Base-by-base conservation (phyloP, 2,329 filamentous ascomycete species). In the Venturia pyrina region DNA sequence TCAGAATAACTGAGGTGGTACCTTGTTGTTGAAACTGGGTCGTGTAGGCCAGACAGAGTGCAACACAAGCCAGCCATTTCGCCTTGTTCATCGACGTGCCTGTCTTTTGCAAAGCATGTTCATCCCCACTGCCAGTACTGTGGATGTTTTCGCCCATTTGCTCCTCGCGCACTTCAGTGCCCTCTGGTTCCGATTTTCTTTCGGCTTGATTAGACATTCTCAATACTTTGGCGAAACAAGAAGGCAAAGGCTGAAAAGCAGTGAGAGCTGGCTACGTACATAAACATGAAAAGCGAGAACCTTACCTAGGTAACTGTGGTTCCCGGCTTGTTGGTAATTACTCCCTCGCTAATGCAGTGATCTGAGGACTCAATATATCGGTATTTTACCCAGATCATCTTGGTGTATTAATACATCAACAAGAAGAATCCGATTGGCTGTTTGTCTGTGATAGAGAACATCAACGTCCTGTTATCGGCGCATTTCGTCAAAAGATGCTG, bases 1-100 rank as follows among this genome's bases (percentile, higher is more conserved):
- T 67, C 40, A 67, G 17, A 43, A 67, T 67, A 19, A 48, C 53
- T 24, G 63, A 66, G n/a, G 66, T 67, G 41, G 65, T 66, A 24
- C 46, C 1, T 10, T 50, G 41, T 43, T 67, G 66, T 28, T 67
- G 66, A 15, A 41, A 66, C 7, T 34, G 7, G 15, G 66, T 67
- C 37, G 62, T 67, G 53, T 66, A 62, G 5, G 57, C 8, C 11
- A 67, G 34, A 24, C 40, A 40, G 15, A 67, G 66, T 6, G 65
- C 64, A 7, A 67, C 7, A 37, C 28, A 59, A 19, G 56, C 65
- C n/a, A 67, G 28, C 66, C 66, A 67, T 53, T 62, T 66, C 13
- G 44, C 62, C 37, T 43, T 67, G n/a, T 43, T 67, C 48, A 67
- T 67, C 43, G 24, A 17, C n/a, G 56, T 7, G 1, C 3, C 15